Evolutionary conservation across 805 yeast genomes (phyloP), one percentile per base, ranked within the genome.

Genomic region (Kazachstania bromeliacearum): DNA sequence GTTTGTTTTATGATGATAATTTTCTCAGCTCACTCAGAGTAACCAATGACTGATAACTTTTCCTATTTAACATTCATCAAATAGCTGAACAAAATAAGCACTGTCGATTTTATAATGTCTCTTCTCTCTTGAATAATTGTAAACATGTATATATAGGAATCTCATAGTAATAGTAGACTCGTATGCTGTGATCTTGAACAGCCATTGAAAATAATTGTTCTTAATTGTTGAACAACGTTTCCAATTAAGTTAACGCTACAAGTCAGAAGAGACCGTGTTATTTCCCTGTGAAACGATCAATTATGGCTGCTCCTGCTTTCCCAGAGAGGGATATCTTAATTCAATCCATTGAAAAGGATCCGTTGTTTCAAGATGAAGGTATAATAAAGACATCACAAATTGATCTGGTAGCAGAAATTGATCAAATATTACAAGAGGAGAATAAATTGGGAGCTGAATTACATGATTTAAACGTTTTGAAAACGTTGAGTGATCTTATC

Each of bases 21-120:
- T 42, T 50, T 54, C 66, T 62, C 66, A 62, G 66, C 66, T 62
- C 66, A 60, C 66, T 62, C 66, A 60, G 64, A 62, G 51, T 50
- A 27, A 20, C 27, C 29, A 40, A 49, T 54, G 60, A 60, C 61
- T 57, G 66, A 62, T 49, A 62, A 56, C 46, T 35, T 50, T 53
- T 55, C 60, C 58, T 55, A 56, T 60, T 63, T 63, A 62, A 62
- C 66, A 61, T 60, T 62, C 64, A 62, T 60, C 64, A 59, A 56
- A 34, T 44, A 41, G 32, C 62, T 55, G 62, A 57, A n/a, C n/a
- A n/a, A n/a, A n/a, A n/a, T n/a, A n/a, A n/a, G n/a, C n/a, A n/a
- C n/a, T n/a, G n/a, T n/a, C n/a, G n/a, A n/a, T n/a, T n/a, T n/a
- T n/a, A n/a, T n/a, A n/a, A n/a, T n/a, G n/a, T n/a, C n/a, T n/a